Evolutionary conservation across 768 basidiomycete species (phyloP).

Genomic region (Lactarius deliciosus): DNA sequence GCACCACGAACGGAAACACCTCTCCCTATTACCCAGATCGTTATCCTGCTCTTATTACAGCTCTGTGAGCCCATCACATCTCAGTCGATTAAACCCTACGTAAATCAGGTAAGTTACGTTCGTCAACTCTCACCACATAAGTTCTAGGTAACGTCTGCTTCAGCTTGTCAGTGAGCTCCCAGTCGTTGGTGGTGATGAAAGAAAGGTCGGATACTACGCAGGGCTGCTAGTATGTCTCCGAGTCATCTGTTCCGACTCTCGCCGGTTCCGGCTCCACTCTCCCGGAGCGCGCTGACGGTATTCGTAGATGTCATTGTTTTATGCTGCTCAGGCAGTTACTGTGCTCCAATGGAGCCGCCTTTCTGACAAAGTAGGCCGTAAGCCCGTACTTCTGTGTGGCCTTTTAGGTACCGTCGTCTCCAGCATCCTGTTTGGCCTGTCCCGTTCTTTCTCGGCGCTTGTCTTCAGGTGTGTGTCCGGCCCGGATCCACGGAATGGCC

Average conservation of each 20-base stretch:
- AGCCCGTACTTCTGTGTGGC: slow-evolving; percentile 47
- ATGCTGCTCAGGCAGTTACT: slow-evolving; percentile 46
- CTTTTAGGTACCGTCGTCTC: slow-evolving; percentile 38
- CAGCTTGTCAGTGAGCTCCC: slow-evolving; percentile 45
- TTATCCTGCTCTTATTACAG: slow-evolving; percentile 2
- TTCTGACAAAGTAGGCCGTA: slow-evolving; percentile 50
- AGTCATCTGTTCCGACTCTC: no score
- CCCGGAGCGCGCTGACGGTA: not conserved
- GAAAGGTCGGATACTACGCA: slow-evolving; percentile 49
- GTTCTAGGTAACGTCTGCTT: no score
- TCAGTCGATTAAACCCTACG: no score
- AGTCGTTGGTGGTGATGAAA: slow-evolving; percentile 45
- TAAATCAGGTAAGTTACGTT: no score
- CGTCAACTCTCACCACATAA: no score
- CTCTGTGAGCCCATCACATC: no score
- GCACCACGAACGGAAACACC: not conserved
- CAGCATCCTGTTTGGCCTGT: slow-evolving; percentile 40
- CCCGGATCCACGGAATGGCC: not conserved
- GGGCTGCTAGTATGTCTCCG: slow-evolving; percentile 44
- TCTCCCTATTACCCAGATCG: not conserved
- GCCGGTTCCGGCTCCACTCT: not conserved
- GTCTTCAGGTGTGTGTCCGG: slow-evolving; percentile 33
- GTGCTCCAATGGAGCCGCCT: slow-evolving; percentile 48
- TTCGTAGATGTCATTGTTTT: slow-evolving; percentile 47
- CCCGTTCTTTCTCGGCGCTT: slow-evolving; percentile 37